A percentile compares a stretch with the other conserved stretches of the same genome.
These are phyloP conservation scores for Geosmithia flava DNA, from an alignment of 2,329 filamentous ascomycete genomes.

Conservation along the genomic window DNA sequence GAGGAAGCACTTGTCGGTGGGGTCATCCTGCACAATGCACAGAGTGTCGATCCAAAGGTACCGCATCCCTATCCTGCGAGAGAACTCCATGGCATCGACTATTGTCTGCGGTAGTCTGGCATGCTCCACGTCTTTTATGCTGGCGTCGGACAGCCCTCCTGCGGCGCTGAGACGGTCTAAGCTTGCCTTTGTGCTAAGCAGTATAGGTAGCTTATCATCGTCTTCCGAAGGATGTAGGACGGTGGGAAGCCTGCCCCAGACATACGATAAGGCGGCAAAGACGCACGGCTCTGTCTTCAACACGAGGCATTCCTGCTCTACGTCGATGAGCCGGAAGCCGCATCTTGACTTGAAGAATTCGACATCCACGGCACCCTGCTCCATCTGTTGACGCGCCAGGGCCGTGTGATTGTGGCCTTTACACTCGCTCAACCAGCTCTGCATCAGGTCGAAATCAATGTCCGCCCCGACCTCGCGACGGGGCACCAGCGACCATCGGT, in stretches of 20 bases:
- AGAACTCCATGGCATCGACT: constrained; percentile 1
- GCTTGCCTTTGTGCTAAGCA: constrained; percentile 2
- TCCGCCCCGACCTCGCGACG: constrained; percentile 1
- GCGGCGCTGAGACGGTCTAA: constrained; percentile 1
- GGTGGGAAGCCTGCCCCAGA: constrained; percentile 3
- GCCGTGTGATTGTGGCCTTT: constrained; percentile 2
- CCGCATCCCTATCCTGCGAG: constrained; percentile 3
- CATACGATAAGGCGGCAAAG: constrained; percentile 3
- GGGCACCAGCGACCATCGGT: neutral
- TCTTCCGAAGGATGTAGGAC: neutral
- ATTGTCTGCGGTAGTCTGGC: constrained; percentile 2
- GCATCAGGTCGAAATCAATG: constrained; percentile 1
- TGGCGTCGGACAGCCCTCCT: neutral
- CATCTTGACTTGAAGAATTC: constrained; percentile 1
- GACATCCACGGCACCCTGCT: neutral
- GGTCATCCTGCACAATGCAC: constrained; percentile 7
- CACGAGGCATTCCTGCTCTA: constrained; percentile 3
- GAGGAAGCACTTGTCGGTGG: constrained; percentile 2
- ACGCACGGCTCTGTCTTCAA: constrained; percentile 1
- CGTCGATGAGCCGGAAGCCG: constrained; percentile 5
- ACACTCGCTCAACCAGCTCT: constrained; percentile 3
- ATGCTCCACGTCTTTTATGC: neutral
- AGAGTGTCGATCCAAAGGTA: constrained; percentile 8
- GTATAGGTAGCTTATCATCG: neutral
- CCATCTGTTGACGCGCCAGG: neutral